Conservation (phyloP, 2,329 filamentous ascomycete species). For the Pestalotiopsis sp. region DNA sequence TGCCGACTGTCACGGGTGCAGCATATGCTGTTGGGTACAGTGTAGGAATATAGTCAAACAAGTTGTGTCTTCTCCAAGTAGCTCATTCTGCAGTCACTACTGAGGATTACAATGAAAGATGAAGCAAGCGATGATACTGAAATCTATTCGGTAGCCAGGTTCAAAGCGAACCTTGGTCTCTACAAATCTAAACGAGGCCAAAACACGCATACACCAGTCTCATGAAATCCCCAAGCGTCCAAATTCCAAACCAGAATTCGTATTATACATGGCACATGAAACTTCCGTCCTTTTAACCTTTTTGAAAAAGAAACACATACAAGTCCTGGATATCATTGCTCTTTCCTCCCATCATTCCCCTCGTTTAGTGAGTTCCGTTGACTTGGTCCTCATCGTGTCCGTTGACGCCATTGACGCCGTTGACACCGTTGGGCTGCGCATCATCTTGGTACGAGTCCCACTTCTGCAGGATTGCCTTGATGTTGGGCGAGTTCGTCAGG, state of each 20-base stretch:
- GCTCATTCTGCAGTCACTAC: neutral
- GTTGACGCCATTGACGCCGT: slow-evolving; percentile 39
- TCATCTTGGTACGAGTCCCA: slow-evolving; percentile 75
- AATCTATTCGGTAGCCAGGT: slow-evolving; percentile 1
- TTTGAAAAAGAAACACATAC: neutral
- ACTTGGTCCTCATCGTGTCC: slow-evolving; percentile 33
- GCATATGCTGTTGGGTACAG: neutral
- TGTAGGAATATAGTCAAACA: too few relatives aligned
- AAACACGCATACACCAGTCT: neutral
- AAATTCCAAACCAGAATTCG: neutral
- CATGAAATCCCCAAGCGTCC: neutral
- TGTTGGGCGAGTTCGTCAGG: slow-evolving; percentile 82
- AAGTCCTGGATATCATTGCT: neutral
- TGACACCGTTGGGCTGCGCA: slow-evolving; percentile 29
- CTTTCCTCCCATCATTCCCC: neutral
- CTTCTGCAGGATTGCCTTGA: slow-evolving; percentile 82
- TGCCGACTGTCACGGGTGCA: neutral
- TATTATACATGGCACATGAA: slow-evolving; percentile 8
- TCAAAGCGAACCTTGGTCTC: neutral
- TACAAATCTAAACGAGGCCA: neutral
- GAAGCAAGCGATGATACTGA: neutral
- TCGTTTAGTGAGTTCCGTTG: slow-evolving; percentile 23
- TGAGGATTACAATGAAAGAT: neutral
- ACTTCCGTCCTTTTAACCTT: neutral
- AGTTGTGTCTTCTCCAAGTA: too few relatives aligned